Evolutionary conservation across 257 asterid genomes (phyloP).

Genomic region (Vinca minor): DNA sequence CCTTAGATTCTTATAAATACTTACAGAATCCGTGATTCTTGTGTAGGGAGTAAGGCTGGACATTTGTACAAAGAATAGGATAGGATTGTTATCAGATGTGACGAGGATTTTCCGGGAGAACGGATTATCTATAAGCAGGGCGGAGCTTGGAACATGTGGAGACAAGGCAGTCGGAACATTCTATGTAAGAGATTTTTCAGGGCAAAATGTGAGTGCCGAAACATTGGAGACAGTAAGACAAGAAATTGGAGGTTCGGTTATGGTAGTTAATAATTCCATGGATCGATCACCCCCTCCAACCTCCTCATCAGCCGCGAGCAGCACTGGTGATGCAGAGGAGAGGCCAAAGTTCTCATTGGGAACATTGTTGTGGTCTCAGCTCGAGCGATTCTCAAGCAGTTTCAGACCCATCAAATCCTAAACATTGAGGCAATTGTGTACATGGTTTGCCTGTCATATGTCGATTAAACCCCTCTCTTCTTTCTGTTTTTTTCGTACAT

Average conservation of each 20-base stretch:
- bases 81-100: conserved; percentile 60
- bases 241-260: conserved; percentile 48
- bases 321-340: conserved; percentile 19
- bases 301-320: conserved; percentile 20
- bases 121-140: conserved; percentile 64
- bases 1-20: no score
- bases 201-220: conserved; percentile 34
- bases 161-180: conserved; percentile 72
- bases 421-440: not conserved
- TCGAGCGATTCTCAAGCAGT: conserved; percentile 56
- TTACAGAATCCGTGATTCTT: no score
- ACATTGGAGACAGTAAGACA: conserved; percentile 46
- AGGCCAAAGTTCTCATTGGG: conserved; percentile 48
- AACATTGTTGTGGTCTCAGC: conserved; percentile 65
- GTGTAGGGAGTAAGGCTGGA: conserved; percentile 66
- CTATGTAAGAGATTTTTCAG: conserved; percentile 62
- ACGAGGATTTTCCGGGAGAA: conserved; percentile 71
- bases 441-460: not conserved
- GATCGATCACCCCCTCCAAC: conserved; percentile 17
- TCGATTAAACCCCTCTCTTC: not conserved
- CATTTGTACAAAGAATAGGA: conserved; percentile 44
- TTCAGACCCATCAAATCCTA: conserved; percentile 48
- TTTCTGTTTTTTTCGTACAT: not conserved
- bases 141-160: conserved; percentile 56
- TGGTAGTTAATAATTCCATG: conserved; percentile 25